phyloP scores from a whole-genome alignment of 2,329 filamentous ascomycete species.

The Arthrobotrys pseudoclavata region DNA sequence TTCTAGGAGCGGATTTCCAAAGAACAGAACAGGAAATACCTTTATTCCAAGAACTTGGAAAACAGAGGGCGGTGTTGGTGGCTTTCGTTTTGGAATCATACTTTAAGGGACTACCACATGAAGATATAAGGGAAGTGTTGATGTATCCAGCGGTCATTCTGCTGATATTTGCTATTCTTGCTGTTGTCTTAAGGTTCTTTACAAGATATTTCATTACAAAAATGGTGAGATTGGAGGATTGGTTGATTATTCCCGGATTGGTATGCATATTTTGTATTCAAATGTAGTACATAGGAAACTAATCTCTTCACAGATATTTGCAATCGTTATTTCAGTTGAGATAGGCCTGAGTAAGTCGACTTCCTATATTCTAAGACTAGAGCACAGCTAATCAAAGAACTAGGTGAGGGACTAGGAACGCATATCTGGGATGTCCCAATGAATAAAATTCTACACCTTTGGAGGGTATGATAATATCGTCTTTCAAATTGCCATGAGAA shows the following conservation, averaged over 20 bases:
- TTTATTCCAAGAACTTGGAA: constrained; percentile 26
- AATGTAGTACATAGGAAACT: neutral
- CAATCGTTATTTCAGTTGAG: constrained; percentile 18
- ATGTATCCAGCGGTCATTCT: constrained; percentile 38
- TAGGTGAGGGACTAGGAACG: constrained; percentile 28
- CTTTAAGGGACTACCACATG: constrained; percentile 38
- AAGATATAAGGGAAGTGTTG: constrained; percentile 21
- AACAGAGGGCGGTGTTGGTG: constrained; percentile 29
- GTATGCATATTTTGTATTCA: constrained; percentile 8
- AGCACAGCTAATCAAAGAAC: neutral
- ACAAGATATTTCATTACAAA: constrained; percentile 52
- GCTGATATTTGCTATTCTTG: constrained; percentile 14
- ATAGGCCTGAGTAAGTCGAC: constrained; percentile 19
- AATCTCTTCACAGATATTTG: constrained; percentile 21
- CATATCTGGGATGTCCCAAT: constrained; percentile 47
- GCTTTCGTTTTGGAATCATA: constrained; percentile 18
- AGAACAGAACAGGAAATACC: constrained; percentile 33
- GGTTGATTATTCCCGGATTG: constrained; percentile 48
- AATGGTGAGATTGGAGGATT: constrained; percentile 47
- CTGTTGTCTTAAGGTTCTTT: constrained; percentile 44
- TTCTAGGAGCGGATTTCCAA: constrained; percentile 45
- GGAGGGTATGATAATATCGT: constrained; percentile 20
- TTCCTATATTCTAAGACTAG: neutral
- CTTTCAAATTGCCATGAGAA: neutral
- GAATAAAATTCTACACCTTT: constrained; percentile 17